Percentiles rank a stretch among this genome's conserved stretches.
Evolutionary conservation across 129 eudicot species (phyloP).

Genomic region (Dittrichia graveolens): DNA sequence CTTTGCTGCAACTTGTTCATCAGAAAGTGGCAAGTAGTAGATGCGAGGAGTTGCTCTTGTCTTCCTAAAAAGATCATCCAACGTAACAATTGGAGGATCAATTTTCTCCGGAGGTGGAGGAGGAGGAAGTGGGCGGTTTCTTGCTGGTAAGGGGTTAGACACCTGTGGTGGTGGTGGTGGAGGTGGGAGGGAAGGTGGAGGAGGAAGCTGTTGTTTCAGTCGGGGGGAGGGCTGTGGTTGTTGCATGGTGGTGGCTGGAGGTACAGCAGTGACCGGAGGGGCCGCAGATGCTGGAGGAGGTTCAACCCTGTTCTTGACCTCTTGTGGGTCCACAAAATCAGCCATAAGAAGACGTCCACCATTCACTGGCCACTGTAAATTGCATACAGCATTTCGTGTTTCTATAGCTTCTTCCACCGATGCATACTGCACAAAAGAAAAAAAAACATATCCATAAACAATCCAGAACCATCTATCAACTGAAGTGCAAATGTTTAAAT

Average conservation of each 20-base stretch:
- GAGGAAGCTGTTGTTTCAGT: conserved; percentile 30
- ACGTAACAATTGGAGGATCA: conserved; percentile 77
- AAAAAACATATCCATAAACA: conserved; percentile 1
- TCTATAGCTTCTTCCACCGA: conserved; percentile 83
- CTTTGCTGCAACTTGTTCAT: conserved; percentile 76
- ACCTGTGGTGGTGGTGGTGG: conserved; percentile 42
- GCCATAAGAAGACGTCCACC: conserved; percentile 84
- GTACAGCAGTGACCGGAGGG: conserved; percentile 37
- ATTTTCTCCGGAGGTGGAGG: conserved; percentile 69
- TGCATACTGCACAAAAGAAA: conserved; percentile 62
- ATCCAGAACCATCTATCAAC: too few relatives aligned
- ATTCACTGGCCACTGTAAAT: conserved; percentile 89
- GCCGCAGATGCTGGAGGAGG: conserved; percentile 55
- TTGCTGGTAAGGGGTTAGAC: conserved; percentile 45
- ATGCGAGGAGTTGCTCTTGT: conserved; percentile 91
- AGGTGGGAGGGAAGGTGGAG: conserved; percentile 27
- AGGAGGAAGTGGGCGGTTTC: conserved; percentile 51
- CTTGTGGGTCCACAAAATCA: conserved; percentile 92
- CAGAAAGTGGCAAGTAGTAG: conserved; percentile 89
- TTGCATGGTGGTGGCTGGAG: conserved; percentile 23
- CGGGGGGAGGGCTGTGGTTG: conserved; percentile 32
- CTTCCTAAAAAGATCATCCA: conserved; percentile 91
- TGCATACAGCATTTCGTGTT: conserved; percentile 88
- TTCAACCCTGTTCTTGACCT: conserved; percentile 72
- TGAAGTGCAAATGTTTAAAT: too few relatives aligned